Conservation (phyloP, 352 stramenopile species). For the Phytophthora megakarya region DNA sequence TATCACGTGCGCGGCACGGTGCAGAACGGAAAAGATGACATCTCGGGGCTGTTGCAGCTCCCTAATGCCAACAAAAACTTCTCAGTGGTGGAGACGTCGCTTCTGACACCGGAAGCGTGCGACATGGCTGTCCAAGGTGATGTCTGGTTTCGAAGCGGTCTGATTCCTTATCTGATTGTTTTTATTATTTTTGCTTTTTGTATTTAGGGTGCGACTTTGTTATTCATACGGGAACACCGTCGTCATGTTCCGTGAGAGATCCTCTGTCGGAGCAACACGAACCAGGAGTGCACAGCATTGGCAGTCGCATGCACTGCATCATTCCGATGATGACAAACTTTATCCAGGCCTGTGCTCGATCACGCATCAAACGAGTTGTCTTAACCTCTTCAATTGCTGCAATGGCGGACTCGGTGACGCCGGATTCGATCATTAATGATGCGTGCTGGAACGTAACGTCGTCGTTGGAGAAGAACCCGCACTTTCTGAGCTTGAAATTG, state of each 20-base stretch:
- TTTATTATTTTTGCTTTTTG: conserved; percentile 1
- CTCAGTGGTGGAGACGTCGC: conserved; percentile 85
- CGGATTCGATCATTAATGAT: conserved; percentile 85
- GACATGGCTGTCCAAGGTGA: conserved; percentile 85
- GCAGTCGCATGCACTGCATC: conserved; percentile 91
- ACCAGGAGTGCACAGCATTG: conserved; percentile 87
- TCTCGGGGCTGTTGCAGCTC: conserved; percentile 74
- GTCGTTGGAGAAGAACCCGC: conserved; percentile 82
- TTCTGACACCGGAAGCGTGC: conserved; percentile 86
- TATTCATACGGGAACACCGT: conserved; percentile 87
- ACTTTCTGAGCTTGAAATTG: conserved; percentile 89
- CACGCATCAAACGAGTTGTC: conserved; percentile 83
- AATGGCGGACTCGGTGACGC: conserved; percentile 81
- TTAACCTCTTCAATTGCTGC: conserved; percentile 86
- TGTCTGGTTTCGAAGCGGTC: conserved; percentile 2
- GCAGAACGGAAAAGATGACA: conserved; percentile 86
- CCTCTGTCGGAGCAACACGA: conserved; percentile 85
- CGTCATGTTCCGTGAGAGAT: conserved; percentile 86
- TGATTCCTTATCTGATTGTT: conserved; percentile 8
- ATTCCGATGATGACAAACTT: conserved; percentile 94
- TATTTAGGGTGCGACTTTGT: conserved; percentile 80
- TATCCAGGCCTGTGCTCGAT: conserved; percentile 83
- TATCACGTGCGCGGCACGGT: conserved; percentile 87
- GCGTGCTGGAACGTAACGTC: conserved; percentile 87
- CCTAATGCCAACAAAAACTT: conserved; percentile 82